Percentiles rank a stretch among this genome's conserved stretches.
Conservation (phyloP, 176 grass and related monocot genomes). For the Aegilops speltoides region DNA sequence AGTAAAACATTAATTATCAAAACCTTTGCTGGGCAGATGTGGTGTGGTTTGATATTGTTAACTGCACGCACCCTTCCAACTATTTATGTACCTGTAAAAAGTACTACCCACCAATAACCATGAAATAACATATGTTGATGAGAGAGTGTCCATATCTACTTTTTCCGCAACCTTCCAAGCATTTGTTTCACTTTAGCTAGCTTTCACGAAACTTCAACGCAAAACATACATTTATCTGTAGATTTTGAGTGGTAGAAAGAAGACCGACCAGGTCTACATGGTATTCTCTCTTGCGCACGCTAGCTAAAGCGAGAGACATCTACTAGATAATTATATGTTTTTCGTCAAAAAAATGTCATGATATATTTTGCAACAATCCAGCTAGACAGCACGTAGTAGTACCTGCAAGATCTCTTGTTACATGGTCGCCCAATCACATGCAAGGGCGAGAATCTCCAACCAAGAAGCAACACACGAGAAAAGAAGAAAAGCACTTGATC, state of each 20-base stretch:
- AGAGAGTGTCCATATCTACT: neutral
- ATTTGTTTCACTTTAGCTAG: neutral
- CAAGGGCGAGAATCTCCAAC: constrained; percentile 35
- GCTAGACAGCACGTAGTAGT: neutral
- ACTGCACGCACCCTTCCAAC: too few relatives aligned
- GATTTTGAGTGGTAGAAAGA: neutral
- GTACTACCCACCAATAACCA: neutral
- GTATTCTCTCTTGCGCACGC: too few relatives aligned
- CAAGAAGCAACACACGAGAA: constrained; percentile 33
- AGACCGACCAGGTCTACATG: neutral
- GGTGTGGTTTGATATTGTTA: too few relatives aligned
- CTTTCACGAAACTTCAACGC: neutral
- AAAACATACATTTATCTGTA: neutral
- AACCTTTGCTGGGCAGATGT: too few relatives aligned
- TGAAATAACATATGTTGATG: too few relatives aligned
- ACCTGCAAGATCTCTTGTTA: constrained; percentile 20
- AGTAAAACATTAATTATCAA: too few relatives aligned
- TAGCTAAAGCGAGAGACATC: neutral
- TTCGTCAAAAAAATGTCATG: neutral
- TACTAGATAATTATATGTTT: neutral
- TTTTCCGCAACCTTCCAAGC: neutral
- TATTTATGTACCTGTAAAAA: too few relatives aligned
- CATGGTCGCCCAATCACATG: constrained; percentile 19
- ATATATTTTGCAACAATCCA: neutral
- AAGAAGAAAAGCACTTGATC: constrained; percentile 25